Evolutionary conservation across 805 yeast species (phyloP).

Genomic region (Yarrowia sp.): DNA sequence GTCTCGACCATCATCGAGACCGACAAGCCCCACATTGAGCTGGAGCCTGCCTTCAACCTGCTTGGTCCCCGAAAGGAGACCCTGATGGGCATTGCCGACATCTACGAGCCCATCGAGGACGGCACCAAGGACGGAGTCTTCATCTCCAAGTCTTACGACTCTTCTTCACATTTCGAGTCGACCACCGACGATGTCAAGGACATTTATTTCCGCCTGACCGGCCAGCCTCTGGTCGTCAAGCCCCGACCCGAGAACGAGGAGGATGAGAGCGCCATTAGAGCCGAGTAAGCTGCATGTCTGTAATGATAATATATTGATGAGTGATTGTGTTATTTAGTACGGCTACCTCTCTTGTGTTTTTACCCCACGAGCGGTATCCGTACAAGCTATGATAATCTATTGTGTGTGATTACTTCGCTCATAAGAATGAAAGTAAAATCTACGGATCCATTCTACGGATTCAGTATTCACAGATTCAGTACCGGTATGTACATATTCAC

Average conservation of each 20-base stretch:
- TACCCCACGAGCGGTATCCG: no score
- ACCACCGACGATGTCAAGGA: slow-evolving; percentile 97
- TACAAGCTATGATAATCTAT: no score
- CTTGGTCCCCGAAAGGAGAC: slow-evolving; percentile 77
- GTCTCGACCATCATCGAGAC: slow-evolving; percentile 94
- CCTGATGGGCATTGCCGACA: slow-evolving; percentile 89
- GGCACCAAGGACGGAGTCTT: slow-evolving; percentile 77
- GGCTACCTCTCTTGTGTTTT: no score
- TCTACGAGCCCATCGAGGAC: slow-evolving; percentile 82
- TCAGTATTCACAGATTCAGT: no score
- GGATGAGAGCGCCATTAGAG: slow-evolving; percentile 27
- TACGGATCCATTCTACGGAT: no score
- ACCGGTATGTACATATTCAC: no score
- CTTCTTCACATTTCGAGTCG: slow-evolving; percentile 91
- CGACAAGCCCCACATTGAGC: slow-evolving; percentile 83
- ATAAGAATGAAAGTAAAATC: neutral
- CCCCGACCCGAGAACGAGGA: slow-evolving; percentile 64
- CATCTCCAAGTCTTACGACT: slow-evolving; percentile 87
- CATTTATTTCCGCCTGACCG: slow-evolving; percentile 85
- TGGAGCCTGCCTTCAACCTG: slow-evolving; percentile 89
- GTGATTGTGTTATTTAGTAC: neutral
- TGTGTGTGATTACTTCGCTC: no score
- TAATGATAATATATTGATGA: slow-evolving; percentile 23
- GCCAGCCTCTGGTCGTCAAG: slow-evolving; percentile 85
- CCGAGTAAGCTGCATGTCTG: slow-evolving; percentile 26